phyloP scores from a whole-genome alignment of 257 asterid genomes.

The Hygrophila difformis region DNA sequence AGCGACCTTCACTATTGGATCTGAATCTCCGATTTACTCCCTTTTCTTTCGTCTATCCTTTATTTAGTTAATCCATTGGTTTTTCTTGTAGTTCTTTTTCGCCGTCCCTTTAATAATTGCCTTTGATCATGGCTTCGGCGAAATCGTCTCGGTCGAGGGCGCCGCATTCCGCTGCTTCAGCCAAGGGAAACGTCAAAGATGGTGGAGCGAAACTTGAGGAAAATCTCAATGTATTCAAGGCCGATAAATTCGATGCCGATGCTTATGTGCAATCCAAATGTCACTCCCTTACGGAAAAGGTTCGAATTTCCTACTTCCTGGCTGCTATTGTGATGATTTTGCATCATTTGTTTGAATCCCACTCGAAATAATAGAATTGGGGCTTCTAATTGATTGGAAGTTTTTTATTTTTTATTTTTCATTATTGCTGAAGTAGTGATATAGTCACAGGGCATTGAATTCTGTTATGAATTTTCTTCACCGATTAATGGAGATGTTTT shows the following conservation, averaged over 20 bases:
- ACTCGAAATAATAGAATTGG: too few species aligned
- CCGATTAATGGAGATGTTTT: too few species aligned
- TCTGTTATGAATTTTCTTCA: too few species aligned
- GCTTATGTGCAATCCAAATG: constrained; percentile 80
- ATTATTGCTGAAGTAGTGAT: too few species aligned
- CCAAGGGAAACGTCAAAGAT: constrained; percentile 50
- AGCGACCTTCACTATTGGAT: constrained; percentile 26
- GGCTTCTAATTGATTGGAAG: too few species aligned
- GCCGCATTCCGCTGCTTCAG: constrained; percentile 43
- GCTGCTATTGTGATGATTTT: not conserved
- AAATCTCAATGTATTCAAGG: constrained; percentile 82
- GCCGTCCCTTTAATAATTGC: not conserved
- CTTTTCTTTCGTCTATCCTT: constrained; percentile 8
- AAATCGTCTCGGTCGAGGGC: constrained; percentile 84
- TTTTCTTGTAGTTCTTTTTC: constrained; percentile 3
- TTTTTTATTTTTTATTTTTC: too few species aligned
- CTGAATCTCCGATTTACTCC: constrained; percentile 22
- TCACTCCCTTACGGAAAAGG: constrained; percentile 85
- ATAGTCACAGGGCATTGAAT: too few species aligned
- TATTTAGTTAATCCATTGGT: constrained; percentile 14
- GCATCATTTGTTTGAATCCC: not conserved
- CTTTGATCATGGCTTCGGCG: constrained; percentile 57
- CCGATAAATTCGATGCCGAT: constrained; percentile 93
- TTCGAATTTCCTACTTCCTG: constrained; percentile 6
- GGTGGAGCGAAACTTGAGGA: constrained; percentile 75